Conservation (phyloP, 1,284 basidiomycete genomes). For the Pseudozyma tsukubaensis region DNA sequence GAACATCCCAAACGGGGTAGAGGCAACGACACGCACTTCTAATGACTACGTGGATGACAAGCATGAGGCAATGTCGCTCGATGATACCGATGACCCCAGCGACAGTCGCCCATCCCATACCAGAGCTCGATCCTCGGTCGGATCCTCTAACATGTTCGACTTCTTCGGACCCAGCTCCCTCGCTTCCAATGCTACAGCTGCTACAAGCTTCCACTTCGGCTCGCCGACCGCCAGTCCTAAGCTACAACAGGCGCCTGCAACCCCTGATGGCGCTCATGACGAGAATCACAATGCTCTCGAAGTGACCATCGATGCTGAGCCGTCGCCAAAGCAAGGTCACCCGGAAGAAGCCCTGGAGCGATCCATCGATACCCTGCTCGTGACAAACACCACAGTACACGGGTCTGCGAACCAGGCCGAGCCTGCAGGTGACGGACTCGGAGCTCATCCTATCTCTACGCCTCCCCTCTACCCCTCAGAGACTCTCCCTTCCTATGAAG, state of each 20-base stretch:
- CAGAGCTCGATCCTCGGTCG: constrained; percentile 39
- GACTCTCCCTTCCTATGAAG: constrained; percentile 35
- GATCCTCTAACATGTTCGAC: constrained; percentile 38
- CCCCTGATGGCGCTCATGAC: neutral
- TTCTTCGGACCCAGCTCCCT: constrained; percentile 52
- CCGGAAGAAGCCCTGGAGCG: neutral
- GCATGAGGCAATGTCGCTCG: constrained; percentile 3
- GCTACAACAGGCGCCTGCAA: neutral
- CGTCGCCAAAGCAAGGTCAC: too few relatives aligned
- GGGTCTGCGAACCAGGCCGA: neutral
- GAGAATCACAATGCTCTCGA: constrained; percentile 14
- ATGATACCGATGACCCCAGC: neutral
- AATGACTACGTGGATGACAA: neutral
- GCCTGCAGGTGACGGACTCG: constrained; percentile 2
- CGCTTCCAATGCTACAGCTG: constrained; percentile 37
- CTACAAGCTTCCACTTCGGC: constrained; percentile 44
- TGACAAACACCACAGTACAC: neutral
- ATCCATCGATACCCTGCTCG: neutral
- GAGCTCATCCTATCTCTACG: constrained; percentile 12
- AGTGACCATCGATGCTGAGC: constrained; percentile 13
- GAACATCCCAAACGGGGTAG: constrained; percentile 11
- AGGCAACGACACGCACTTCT: neutral
- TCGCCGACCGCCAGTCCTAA: constrained; percentile 34
- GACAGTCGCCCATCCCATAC: constrained; percentile 28
- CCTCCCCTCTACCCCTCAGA: constrained; percentile 41